Evolutionary conservation across 108 stramenopile genomes (phyloP), one percentile per base, ranked within the genome.

Genomic region (Fragilariopsis cylindrus): DNA sequence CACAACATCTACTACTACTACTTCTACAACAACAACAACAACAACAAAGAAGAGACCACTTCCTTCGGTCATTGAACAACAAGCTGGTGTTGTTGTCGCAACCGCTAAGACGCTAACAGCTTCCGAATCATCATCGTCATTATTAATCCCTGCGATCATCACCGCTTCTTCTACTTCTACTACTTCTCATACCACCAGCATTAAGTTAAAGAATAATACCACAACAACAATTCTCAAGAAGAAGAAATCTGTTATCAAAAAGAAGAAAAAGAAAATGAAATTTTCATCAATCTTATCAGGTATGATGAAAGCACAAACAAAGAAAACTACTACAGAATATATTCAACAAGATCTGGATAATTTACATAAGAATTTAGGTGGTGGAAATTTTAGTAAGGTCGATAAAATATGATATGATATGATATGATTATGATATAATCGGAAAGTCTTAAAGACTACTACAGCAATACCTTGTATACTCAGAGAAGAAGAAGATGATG

Each of bases 381-480:
- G 88, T 5, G 88, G 88, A 55, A 73, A 69, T 49, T 88, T 88
- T 63, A 65, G 73, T 9, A 88, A 88, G 80, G 78, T 88, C 63
- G 88, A 86, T 73, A 88, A 88, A 75, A 88, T 88, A 76, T 88
- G 73, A 88, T 69, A n/a, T n/a, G n/a, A n/a, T n/a, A n/a, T n/a
- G n/a, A n/a, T n/a, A n/a, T n/a, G n/a, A n/a, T n/a, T n/a, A n/a
- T n/a, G n/a, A n/a, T n/a, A n/a, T n/a, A n/a, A n/a, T n/a, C n/a
- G n/a, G n/a, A n/a, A n/a, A n/a, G n/a, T n/a, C n/a, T n/a, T n/a
- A n/a, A n/a, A n/a, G n/a, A 30, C 30, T 30, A 30, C 30, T 30
- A 30, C 21, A 21, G 21, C 1, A 21, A 21, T 21, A 21, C 30
- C 30, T 30, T 30, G 30, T 30, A 30, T 30, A 30, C 30, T 30